Percentiles rank a stretch among this genome's conserved stretches.
Evolutionary conservation across 306 rosid genomes (phyloP).

Genomic region (Heteromeles arbutifolia): DNA sequence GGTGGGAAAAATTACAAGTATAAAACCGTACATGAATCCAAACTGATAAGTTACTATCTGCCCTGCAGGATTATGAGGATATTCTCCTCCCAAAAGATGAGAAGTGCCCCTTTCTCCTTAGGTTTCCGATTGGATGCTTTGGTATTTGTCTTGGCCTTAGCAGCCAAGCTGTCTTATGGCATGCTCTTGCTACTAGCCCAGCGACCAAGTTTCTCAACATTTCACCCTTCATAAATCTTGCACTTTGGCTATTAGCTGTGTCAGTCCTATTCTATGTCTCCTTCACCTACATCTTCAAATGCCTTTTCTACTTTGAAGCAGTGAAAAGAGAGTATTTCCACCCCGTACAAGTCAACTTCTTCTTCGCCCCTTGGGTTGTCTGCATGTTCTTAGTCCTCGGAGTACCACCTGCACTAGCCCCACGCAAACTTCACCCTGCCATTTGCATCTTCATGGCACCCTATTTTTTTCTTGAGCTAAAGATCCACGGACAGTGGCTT

Average conservation of each 20-base stretch:
- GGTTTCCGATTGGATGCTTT: slow-evolving; percentile 73
- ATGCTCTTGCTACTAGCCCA: slow-evolving; percentile 64
- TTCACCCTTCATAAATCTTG: slow-evolving; percentile 44
- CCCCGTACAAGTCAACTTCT: slow-evolving; percentile 72
- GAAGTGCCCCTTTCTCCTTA: slow-evolving; percentile 79
- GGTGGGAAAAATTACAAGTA: too few relatives aligned
- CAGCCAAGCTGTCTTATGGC: slow-evolving; percentile 82
- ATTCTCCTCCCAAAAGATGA: slow-evolving; percentile 88
- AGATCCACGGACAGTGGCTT: slow-evolving; percentile 84
- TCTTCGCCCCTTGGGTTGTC: slow-evolving; percentile 87
- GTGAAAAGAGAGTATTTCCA: slow-evolving; percentile 78
- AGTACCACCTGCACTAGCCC: slow-evolving; percentile 35
- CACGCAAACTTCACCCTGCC: slow-evolving; percentile 54
- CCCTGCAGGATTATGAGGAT: slow-evolving; percentile 61
- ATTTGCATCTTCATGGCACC: slow-evolving; percentile 63
- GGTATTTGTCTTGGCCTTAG: slow-evolving; percentile 88
- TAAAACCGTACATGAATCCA: too few relatives aligned
- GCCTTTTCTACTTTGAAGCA: slow-evolving; percentile 83
- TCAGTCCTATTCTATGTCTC: slow-evolving; percentile 42
- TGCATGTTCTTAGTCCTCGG: slow-evolving; percentile 75
- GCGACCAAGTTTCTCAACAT: slow-evolving; percentile 59
- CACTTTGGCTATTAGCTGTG: slow-evolving; percentile 53
- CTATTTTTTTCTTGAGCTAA: slow-evolving; percentile 68
- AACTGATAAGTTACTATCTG: neutral
- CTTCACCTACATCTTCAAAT: slow-evolving; percentile 57